Conservation (phyloP, 768 basidiomycete species). For the Boletus subcaerulescens region DNA sequence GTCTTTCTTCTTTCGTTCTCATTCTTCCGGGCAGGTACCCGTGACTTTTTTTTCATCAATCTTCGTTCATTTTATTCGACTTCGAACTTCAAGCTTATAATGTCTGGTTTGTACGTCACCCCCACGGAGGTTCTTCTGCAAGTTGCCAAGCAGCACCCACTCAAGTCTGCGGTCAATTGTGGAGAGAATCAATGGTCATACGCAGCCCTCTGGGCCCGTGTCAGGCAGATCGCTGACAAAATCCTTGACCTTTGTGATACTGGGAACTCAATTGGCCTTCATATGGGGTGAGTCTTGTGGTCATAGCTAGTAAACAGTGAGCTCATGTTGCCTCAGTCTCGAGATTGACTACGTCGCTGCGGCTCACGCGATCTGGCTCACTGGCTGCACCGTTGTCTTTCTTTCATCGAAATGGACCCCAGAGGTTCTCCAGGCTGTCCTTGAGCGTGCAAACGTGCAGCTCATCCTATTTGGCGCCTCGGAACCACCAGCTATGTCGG, state of each 20-base stretch:
- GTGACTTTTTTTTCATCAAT: background rate
- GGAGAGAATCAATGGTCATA: slow-evolving; percentile 27
- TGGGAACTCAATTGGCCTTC: slow-evolving; percentile 24
- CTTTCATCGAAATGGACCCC: slow-evolving; percentile 31
- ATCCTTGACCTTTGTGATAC: slow-evolving; percentile 15
- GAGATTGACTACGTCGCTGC: slow-evolving; percentile 30
- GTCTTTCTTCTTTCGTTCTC: slow-evolving; percentile 8
- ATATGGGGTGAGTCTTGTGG: slow-evolving; percentile 21
- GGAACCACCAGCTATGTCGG: slow-evolving; percentile 10
- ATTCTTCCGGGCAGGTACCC: slow-evolving; percentile 20
- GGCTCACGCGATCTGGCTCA: slow-evolving; percentile 31
- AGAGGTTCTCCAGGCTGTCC: slow-evolving; percentile 25
- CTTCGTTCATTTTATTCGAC: slow-evolving; percentile 4
- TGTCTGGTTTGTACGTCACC: slow-evolving; percentile 19
- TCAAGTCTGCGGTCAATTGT: slow-evolving; percentile 18
- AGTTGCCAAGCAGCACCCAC: slow-evolving; percentile 28
- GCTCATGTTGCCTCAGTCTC: slow-evolving; percentile 14
- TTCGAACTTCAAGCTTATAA: background rate
- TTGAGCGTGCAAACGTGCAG: slow-evolving; percentile 20
- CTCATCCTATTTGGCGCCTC: slow-evolving; percentile 22
- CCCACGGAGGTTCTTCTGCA: slow-evolving; percentile 32
- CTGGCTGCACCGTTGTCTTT: slow-evolving; percentile 25
- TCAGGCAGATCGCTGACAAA: slow-evolving; percentile 24
- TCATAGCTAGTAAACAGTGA: background rate
- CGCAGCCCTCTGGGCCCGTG: slow-evolving; percentile 32